These are phyloP conservation scores for Spergularia marina DNA, from an alignment of 148 eudicot genomes.

Conservation along the genomic window DNA sequence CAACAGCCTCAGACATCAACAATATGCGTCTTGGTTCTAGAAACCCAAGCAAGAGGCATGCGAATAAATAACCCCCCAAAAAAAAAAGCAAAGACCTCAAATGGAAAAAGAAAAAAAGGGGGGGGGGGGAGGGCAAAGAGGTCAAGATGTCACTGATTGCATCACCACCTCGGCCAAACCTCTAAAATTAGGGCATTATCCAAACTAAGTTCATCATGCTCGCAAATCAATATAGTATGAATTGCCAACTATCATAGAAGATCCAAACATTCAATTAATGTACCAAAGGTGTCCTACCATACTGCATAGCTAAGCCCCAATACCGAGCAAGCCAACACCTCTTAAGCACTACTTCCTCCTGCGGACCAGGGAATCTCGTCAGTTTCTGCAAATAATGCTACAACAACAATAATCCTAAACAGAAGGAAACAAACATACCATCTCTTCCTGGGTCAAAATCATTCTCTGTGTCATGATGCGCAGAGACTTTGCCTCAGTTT, in stretches of 20 bases:
- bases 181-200: background rate
- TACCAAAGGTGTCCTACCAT: slow-evolving; percentile 48
- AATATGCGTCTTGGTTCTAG: background rate
- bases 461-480: slow-evolving; percentile 85
- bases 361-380: slow-evolving; percentile 13
- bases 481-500: slow-evolving; percentile 86
- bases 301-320: slow-evolving; percentile 86
- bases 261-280: slow-evolving; percentile 5
- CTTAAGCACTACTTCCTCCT: slow-evolving; percentile 98
- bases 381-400: background rate
- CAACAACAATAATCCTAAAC: background rate
- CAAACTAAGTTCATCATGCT: slow-evolving; percentile 1
- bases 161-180: background rate
- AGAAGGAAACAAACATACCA: slow-evolving; percentile 50
- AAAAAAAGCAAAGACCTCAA: background rate
- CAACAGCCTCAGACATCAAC: background rate
- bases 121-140: background rate
- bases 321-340: slow-evolving; percentile 99
- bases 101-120: no score
- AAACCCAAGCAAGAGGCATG: background rate
- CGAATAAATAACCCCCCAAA: slow-evolving; percentile 2
- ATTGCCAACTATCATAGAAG: background rate
- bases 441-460: slow-evolving; percentile 95
- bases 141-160: slow-evolving; percentile 3
- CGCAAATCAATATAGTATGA: background rate